Percentiles rank a stretch among this genome's conserved stretches.
These are phyloP conservation scores for Cladosporium colombiae DNA, from an alignment of 2,329 filamentous ascomycete species.

Conservation along the genomic window DNA sequence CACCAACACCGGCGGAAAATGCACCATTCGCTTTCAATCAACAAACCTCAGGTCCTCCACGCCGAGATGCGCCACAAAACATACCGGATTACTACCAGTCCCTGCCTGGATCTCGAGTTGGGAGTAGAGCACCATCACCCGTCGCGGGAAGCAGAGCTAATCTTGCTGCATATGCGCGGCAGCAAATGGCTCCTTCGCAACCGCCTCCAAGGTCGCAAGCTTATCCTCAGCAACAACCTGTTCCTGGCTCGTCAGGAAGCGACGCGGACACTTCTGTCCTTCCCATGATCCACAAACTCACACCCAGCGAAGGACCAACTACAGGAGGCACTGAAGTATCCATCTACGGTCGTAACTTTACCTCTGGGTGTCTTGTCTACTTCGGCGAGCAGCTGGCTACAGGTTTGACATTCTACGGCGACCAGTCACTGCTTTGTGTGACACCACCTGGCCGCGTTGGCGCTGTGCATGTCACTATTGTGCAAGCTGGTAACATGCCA, in stretches of 20 bases:
- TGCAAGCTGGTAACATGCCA: conserved; percentile 39
- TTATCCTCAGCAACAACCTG: conserved; percentile 6
- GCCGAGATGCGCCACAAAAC: conserved; percentile 28
- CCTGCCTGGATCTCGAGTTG: conserved; percentile 65
- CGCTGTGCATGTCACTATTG: conserved; percentile 68
- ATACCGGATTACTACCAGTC: conserved; percentile 24
- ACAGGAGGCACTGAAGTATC: conserved; percentile 86
- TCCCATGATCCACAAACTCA: conserved; percentile 76
- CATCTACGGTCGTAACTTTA: conserved; percentile 77
- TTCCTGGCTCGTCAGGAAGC: conserved; percentile 12
- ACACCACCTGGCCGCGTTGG: conserved; percentile 72
- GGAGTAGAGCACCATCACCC: conserved; percentile 78
- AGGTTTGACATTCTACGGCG: conserved; percentile 78
- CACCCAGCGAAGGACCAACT: conserved; percentile 78
- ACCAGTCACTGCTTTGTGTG: conserved; percentile 76
- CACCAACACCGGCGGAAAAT: conserved; percentile 35
- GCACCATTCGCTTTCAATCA: conserved; percentile 31
- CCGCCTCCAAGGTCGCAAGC: conserved; percentile 12
- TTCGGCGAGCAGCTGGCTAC: conserved; percentile 73
- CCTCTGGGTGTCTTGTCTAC: conserved; percentile 76
- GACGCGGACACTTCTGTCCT: conserved; percentile 31
- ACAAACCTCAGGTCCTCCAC: conserved; percentile 21
- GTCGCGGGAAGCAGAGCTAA: conserved; percentile 42
- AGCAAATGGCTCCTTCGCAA: conserved; percentile 24
- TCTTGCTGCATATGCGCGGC: conserved; percentile 36